phyloP scores from a whole-genome alignment of 192 early-diverging fungal species.

The Backusella macrospora region DNA sequence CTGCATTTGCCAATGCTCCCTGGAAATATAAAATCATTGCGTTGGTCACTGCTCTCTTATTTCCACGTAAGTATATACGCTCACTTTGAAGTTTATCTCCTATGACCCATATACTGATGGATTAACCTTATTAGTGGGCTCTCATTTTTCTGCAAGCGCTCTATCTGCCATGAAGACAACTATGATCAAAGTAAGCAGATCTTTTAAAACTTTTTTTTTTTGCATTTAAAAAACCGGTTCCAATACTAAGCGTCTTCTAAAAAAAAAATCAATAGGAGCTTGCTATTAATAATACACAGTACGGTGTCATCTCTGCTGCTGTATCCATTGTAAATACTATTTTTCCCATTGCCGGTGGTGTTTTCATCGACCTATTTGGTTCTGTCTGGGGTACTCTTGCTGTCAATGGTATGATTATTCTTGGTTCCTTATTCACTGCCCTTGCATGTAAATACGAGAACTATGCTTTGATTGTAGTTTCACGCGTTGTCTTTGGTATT shows the following conservation, averaged over 20 bases:
- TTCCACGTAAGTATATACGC: conserved; percentile 54
- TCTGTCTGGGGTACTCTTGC: conserved; percentile 57
- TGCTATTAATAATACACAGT: conserved; percentile 59
- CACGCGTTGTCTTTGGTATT: conserved; percentile 61
- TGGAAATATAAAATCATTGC: conserved; percentile 63
- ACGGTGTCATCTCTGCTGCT: conserved; percentile 64
- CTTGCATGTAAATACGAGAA: conserved; percentile 50
- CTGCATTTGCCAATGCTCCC: conserved; percentile 36
- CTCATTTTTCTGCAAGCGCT: conserved; percentile 71
- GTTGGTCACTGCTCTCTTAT: conserved; percentile 57
- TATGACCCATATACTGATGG: neutral
- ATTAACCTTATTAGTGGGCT: conserved; percentile 55
- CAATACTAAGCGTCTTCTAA: neutral
- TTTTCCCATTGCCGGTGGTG: conserved; percentile 57
- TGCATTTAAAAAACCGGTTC: neutral
- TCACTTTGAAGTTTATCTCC: neutral
- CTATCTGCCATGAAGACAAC: conserved; percentile 73
- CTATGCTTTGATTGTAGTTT: conserved; percentile 57
- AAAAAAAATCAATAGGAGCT: conserved; percentile 45
- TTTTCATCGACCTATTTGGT: conserved; percentile 67
- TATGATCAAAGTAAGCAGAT: conserved; percentile 60
- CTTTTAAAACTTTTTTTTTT: neutral
- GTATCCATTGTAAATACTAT: conserved; percentile 64
- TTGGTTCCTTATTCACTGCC: conserved; percentile 56
- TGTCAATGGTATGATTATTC: conserved; percentile 58